Conservation (phyloP, 1,284 basidiomycete genomes). For the Cutaneotrichosporon dermatis region DNA sequence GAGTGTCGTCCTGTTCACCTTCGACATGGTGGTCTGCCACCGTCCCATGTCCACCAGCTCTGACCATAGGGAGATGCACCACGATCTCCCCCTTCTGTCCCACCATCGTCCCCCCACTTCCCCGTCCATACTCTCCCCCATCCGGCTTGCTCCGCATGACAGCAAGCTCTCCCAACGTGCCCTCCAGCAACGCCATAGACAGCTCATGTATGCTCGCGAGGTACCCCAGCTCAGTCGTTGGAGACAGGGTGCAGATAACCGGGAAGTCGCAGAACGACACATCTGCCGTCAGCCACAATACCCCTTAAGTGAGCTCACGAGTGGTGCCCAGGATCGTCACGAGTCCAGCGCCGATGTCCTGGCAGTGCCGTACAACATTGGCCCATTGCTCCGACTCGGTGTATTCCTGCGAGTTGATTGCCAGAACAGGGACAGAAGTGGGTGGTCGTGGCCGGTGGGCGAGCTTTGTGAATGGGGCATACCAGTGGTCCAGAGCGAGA, state of each 20-base stretch:
- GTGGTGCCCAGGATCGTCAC: conserved; percentile 35
- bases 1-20: too few species aligned
- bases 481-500: conserved; percentile 69
- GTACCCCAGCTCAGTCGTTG: conserved; percentile 18
- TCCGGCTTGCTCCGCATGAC: conserved; percentile 27
- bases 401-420: conserved; percentile 69
- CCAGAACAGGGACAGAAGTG: conserved; percentile 50
- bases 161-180: conserved; percentile 14
- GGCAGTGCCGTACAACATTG: conserved; percentile 55
- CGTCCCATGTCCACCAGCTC: too few species aligned
- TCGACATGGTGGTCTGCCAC: too few species aligned
- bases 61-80: neutral
- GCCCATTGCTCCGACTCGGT: conserved; percentile 69
- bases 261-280: conserved; percentile 46
- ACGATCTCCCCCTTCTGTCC: neutral
- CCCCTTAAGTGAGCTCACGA: conserved; percentile 28
- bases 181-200: conserved; percentile 27
- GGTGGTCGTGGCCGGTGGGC: conserved; percentile 1
- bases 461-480: conserved; percentile 57
- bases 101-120: neutral
- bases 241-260: conserved; percentile 21
- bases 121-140: neutral
- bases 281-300: conserved; percentile 22
- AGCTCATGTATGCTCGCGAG: conserved; percentile 35
- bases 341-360: conserved; percentile 33